Conservation (phyloP, 2,329 filamentous ascomycete genomes). For the Colletotrichum gloeosporioides region DNA sequence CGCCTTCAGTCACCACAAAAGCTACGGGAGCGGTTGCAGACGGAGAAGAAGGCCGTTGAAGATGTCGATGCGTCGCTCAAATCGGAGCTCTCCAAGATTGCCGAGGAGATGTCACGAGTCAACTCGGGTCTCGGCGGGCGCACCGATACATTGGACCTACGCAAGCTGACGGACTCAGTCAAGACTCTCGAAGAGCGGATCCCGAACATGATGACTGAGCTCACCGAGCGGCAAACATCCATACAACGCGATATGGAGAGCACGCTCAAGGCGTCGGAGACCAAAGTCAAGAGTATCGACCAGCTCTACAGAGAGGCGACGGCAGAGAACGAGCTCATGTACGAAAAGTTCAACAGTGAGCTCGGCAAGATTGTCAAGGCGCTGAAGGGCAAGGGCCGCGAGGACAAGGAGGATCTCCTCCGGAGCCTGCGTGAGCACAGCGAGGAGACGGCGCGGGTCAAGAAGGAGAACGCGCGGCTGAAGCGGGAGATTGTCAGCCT, state of each 20-base stretch:
- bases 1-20: conserved; percentile 76
- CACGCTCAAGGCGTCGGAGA: conserved; percentile 75
- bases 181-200: conserved; percentile 72
- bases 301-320: conserved; percentile 87
- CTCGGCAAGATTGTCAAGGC: conserved; percentile 82
- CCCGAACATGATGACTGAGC: conserved; percentile 61
- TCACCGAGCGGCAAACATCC: conserved; percentile 64
- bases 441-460: conserved; percentile 78
- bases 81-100: conserved; percentile 79
- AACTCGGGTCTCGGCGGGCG: conserved; percentile 43
- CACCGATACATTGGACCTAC: conserved; percentile 46
- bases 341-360: conserved; percentile 92
- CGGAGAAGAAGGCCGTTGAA: conserved; percentile 77
- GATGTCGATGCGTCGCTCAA: conserved; percentile 73
- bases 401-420: conserved; percentile 81
- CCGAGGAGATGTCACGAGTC: conserved; percentile 75
- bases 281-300: conserved; percentile 81
- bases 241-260: conserved; percentile 76
- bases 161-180: conserved; percentile 62
- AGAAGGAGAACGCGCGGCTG: conserved; percentile 85
- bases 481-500: conserved; percentile 82
- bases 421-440: conserved; percentile 72
- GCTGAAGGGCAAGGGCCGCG: conserved; percentile 73
- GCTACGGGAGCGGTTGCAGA: conserved; percentile 83
- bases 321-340: conserved; percentile 91